phyloP scores from a whole-genome alignment of 129 eudicot species.

The Helichrysum umbraculigerum region DNA sequence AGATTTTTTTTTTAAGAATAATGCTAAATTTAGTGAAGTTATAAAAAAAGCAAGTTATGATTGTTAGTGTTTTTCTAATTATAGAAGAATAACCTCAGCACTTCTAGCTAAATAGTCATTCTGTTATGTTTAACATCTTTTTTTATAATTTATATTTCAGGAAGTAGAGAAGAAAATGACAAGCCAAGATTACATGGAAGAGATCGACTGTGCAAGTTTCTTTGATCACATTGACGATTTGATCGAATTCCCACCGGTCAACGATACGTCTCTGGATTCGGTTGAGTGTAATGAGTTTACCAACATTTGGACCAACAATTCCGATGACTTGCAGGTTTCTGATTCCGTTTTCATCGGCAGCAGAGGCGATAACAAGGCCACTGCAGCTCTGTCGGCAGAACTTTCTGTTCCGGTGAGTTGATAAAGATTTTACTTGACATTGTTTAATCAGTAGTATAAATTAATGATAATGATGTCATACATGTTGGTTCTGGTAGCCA shows the following conservation, averaged over 20 bases:
- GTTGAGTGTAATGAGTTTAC: conserved; percentile 53
- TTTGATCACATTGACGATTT: conserved; percentile 80
- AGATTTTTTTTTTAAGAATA: conserved; percentile 4
- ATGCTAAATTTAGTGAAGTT: conserved; percentile 25
- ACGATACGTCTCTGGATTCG: conserved; percentile 37
- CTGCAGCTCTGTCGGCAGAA: conserved; percentile 65
- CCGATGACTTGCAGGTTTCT: conserved; percentile 43
- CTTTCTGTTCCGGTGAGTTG: conserved; percentile 80
- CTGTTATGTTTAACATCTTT: neutral
- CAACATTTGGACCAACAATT: conserved; percentile 50
- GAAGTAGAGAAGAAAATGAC: conserved; percentile 31
- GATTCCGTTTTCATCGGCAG: conserved; percentile 50
- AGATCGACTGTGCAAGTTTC: conserved; percentile 71
- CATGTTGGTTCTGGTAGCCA: conserved; percentile 33
- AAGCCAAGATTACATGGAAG: conserved; percentile 60
- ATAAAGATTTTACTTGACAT: neutral
- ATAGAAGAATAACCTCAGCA: conserved; percentile 22
- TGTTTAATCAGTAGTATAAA: conserved; percentile 10
- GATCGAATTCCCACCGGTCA: conserved; percentile 70
- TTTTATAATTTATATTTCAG: conserved; percentile 23
- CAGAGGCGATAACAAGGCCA: conserved; percentile 22
- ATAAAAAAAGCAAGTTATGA: neutral
- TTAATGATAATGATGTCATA: conserved; percentile 24
- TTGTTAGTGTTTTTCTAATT: conserved; percentile 23
- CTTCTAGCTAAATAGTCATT: conserved; percentile 13